These are phyloP conservation scores for Pythium plurisporium DNA, from an alignment of 352 stramenopile genomes.

Conservation along the genomic window DNA sequence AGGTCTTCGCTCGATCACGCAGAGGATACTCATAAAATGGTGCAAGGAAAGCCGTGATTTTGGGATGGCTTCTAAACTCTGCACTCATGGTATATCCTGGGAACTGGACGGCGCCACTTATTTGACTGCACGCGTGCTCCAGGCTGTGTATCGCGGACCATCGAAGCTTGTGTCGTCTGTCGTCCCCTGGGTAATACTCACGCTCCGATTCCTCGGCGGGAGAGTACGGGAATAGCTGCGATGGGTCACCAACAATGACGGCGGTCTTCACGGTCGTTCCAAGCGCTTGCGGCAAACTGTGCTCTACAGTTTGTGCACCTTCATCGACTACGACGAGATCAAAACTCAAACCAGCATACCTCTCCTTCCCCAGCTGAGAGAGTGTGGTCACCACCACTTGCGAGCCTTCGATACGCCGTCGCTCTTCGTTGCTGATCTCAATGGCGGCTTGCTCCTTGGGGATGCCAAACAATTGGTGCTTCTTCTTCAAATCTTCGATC, in stretches of 20 bases:
- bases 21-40: not conserved
- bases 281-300: not conserved
- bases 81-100: not conserved
- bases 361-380: not conserved
- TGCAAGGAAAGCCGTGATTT: not conserved
- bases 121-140: too few relatives aligned
- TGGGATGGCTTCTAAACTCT: not conserved
- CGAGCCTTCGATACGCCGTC: not conserved
- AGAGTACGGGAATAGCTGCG: not conserved
- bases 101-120: not conserved
- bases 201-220: not conserved
- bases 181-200: not conserved
- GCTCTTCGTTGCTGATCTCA: not conserved
- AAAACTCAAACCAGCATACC: not conserved
- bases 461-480: too few relatives aligned
- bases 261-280: not conserved
- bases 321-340: slow-evolving; percentile 7
- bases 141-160: not conserved
- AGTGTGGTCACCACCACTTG: not conserved
- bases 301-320: not conserved
- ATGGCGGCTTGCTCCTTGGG: too few relatives aligned
- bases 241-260: not conserved
- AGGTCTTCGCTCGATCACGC: not conserved
- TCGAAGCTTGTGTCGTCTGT: not conserved
- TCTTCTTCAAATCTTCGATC: not conserved